Percentiles rank a stretch among this genome's conserved stretches.
These are phyloP conservation scores for Coccinonectria pachysandricola DNA, from an alignment of 2,329 filamentous ascomycete genomes.

Conservation along the genomic window DNA sequence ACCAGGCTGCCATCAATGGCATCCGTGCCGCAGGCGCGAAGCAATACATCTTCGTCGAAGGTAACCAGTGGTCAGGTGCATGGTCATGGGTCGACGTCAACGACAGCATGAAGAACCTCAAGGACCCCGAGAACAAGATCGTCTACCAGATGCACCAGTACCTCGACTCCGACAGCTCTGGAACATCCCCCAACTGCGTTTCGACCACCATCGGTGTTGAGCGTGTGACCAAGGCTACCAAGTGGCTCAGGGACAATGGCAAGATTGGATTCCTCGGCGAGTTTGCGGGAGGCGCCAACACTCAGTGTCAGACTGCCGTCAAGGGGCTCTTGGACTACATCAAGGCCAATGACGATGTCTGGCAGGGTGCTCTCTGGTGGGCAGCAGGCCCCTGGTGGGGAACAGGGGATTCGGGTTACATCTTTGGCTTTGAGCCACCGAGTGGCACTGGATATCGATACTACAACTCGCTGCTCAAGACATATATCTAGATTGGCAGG, in stretches of 20 bases:
- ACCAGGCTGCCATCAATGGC: slow-evolving; percentile 54
- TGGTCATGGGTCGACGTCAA: slow-evolving; percentile 34
- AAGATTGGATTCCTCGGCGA: slow-evolving; percentile 48
- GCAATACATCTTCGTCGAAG: slow-evolving; percentile 47
- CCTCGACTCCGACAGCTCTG: slow-evolving; percentile 44
- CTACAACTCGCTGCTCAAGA: slow-evolving; percentile 17
- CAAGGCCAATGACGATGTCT: slow-evolving; percentile 45
- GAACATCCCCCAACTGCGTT: slow-evolving; percentile 37
- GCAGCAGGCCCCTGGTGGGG: slow-evolving; percentile 50
- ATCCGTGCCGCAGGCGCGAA: slow-evolving; percentile 51
- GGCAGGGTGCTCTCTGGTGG: slow-evolving; percentile 50
- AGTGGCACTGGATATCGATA: slow-evolving; percentile 31
- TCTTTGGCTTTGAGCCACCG: slow-evolving; percentile 37
- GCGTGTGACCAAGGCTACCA: slow-evolving; percentile 37
- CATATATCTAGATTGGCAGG: slow-evolving; percentile 11
- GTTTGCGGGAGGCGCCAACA: slow-evolving; percentile 43
- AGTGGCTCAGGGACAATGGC: slow-evolving; percentile 43
- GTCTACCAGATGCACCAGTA: slow-evolving; percentile 53
- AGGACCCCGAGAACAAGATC: slow-evolving; percentile 39
- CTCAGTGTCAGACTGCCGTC: slow-evolving; percentile 41
- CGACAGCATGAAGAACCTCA: slow-evolving; percentile 31
- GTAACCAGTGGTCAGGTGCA: slow-evolving; percentile 45
- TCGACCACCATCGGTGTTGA: slow-evolving; percentile 38
- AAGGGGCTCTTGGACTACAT: slow-evolving; percentile 41
- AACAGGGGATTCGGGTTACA: slow-evolving; percentile 26